Conservation (phyloP, 1,284 basidiomycete genomes). For the Fistulinella cinereoalba region DNA sequence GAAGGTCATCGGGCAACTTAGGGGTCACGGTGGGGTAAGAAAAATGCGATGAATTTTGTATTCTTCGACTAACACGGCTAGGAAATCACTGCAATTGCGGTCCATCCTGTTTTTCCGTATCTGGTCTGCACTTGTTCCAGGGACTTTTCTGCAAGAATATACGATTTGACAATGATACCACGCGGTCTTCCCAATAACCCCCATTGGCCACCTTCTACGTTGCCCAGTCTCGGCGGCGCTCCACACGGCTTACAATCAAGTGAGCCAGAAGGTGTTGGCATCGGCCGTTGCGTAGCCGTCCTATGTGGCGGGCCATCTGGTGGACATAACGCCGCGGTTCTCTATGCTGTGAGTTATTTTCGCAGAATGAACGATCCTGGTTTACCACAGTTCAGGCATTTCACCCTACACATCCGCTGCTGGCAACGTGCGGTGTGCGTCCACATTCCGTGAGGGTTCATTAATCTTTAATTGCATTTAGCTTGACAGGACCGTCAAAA, state of each 20-base stretch:
- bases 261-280: constrained; percentile 56
- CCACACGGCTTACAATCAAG: constrained; percentile 62
- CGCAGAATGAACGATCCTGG: not conserved
- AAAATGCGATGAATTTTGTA: not conserved
- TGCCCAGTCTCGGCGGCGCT: constrained; percentile 58
- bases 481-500: constrained; percentile 71
- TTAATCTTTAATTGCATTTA: constrained; percentile 27
- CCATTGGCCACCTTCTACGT: constrained; percentile 51
- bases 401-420: constrained; percentile 55
- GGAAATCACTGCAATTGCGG: constrained; percentile 64
- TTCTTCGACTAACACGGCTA: constrained; percentile 27
- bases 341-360: constrained; percentile 51
- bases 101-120: constrained; percentile 56
- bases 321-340: constrained; percentile 65
- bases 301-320: constrained; percentile 67
- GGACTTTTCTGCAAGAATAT: constrained; percentile 63
- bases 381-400: constrained; percentile 49
- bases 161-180: constrained; percentile 49
- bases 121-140: constrained; percentile 66
- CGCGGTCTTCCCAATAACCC: constrained; percentile 46
- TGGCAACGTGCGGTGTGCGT: constrained; percentile 73
- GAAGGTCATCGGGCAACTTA: constrained; percentile 44
- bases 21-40: constrained; percentile 69
- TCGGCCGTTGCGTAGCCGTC: constrained; percentile 61
- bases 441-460: constrained; percentile 1